Conservation (phyloP, 768 basidiomycete species). For the Kwoniella botswanensis region DNA sequence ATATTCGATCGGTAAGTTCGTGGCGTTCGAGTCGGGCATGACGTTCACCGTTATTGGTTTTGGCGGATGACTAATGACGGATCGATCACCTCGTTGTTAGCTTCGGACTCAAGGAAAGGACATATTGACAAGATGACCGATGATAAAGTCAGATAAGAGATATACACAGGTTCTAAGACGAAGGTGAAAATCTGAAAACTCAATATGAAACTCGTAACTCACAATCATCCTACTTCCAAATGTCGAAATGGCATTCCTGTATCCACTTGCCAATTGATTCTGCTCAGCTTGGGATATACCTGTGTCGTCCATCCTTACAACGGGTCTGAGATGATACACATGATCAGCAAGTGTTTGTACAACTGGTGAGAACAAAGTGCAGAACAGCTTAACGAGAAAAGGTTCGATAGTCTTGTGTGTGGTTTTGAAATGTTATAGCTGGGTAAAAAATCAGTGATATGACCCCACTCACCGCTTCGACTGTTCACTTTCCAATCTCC, state of each 20-base stretch:
- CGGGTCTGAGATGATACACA: slow-evolving; percentile 28
- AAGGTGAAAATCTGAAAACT: too few relatives aligned
- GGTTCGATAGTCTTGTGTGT: too few relatives aligned
- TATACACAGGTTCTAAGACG: too few relatives aligned
- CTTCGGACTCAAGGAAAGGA: neutral
- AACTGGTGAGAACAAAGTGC: too few relatives aligned
- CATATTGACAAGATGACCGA: too few relatives aligned
- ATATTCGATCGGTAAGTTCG: slow-evolving; percentile 83
- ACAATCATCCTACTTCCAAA: slow-evolving; percentile 41
- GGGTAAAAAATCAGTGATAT: too few relatives aligned
- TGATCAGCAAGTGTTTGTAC: too few relatives aligned
- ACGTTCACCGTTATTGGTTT: slow-evolving; percentile 64
- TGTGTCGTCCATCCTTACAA: slow-evolving; percentile 37
- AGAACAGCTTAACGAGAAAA: neutral
- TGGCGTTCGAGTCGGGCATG: slow-evolving; percentile 90
- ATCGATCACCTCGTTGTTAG: neutral
- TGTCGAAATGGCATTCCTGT: slow-evolving; percentile 32
- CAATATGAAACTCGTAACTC: neutral
- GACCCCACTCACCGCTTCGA: slow-evolving; percentile 34
- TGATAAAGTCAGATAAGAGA: too few relatives aligned
- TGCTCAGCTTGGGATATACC: slow-evolving; percentile 37
- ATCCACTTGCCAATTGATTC: slow-evolving; percentile 50
- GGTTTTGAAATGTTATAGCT: too few relatives aligned
- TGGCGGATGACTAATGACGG: slow-evolving; percentile 7
- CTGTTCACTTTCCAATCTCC: slow-evolving; percentile 40